These are phyloP conservation scores for Petasospora fabianii DNA, from an alignment of 1,139 yeast genomes.

Conservation along the genomic window DNA sequence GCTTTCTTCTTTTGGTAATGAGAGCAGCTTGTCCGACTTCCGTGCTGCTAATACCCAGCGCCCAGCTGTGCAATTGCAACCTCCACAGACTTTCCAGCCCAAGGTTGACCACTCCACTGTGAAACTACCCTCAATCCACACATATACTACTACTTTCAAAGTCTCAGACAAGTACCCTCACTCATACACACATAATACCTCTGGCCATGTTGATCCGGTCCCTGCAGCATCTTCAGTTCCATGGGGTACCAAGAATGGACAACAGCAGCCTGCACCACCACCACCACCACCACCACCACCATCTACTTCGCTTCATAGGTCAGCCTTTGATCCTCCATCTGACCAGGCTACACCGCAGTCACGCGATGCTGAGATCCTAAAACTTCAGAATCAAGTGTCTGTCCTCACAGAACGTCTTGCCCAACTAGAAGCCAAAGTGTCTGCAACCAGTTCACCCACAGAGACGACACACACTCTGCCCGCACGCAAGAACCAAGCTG, in stretches of 20 bases:
- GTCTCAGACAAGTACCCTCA: conserved; percentile 13
- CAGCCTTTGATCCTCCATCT: too few species aligned
- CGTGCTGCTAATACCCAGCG: not conserved
- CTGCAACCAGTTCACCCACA: not conserved
- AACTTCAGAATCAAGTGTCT: conserved; percentile 14
- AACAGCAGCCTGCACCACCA: not conserved
- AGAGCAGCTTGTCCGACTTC: too few species aligned
- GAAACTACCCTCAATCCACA: conserved; percentile 18
- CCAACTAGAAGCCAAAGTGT: conserved; percentile 15
- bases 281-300: not conserved
- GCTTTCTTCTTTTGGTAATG: conserved; percentile 10
- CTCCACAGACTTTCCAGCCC: not conserved
- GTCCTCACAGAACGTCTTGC: conserved; percentile 14
- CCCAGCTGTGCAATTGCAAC: not conserved
- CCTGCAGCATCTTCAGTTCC: not conserved
- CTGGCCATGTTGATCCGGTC: not conserved
- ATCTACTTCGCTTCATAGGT: too few species aligned
- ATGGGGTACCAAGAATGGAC: conserved; percentile 5
- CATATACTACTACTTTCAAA: conserved; percentile 18
- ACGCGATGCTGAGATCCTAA: conserved; percentile 12
- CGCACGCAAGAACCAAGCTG: not conserved
- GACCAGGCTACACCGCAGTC: too few species aligned
- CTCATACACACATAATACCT: conserved; percentile 8
- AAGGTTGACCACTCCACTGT: conserved; percentile 5
- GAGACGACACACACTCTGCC: not conserved